Percentiles rank a stretch among this genome's conserved stretches.
phyloP scores from a whole-genome alignment of 2,329 filamentous ascomycete genomes.

The Tolypocladium amazonense region DNA sequence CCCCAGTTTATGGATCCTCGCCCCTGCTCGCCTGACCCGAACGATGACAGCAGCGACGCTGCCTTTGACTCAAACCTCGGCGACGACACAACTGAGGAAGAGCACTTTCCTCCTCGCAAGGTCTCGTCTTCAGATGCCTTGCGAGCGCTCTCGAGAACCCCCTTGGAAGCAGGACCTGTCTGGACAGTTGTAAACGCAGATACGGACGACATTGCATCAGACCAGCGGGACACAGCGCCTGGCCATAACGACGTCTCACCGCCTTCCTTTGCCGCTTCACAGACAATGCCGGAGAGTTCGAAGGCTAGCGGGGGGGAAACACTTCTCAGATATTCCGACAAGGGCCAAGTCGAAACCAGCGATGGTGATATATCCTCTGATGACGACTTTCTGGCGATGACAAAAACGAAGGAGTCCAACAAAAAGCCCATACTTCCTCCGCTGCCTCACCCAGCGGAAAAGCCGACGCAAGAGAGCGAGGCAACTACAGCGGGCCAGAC shows the following conservation, averaged over 20 bases:
- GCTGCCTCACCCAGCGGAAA: background rate
- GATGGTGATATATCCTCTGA: conserved; percentile 22
- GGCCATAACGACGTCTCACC: background rate
- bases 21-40: conserved; percentile 12
- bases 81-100: conserved; percentile 28
- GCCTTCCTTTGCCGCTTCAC: background rate
- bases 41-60: conserved; percentile 15
- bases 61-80: conserved; percentile 21
- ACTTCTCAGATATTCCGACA: background rate
- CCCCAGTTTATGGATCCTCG: conserved; percentile 19
- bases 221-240: background rate
- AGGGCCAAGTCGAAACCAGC: background rate
- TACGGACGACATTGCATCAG: conserved; percentile 13
- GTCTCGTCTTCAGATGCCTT: conserved; percentile 46
- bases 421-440: background rate
- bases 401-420: conserved; percentile 19
- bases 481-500: background rate
- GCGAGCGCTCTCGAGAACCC: conserved; percentile 38
- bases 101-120: conserved; percentile 37
- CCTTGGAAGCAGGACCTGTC: conserved; percentile 38
- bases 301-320: background rate
- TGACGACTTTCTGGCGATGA: conserved; percentile 30
- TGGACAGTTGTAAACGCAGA: conserved; percentile 37
- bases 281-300: background rate
- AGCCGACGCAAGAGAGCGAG: conserved; percentile 1